Evolutionary conservation across 176 grass and related monocot species (phyloP), one percentile per base, ranked within the genome.

Genomic region (Melocanna baccifera): DNA sequence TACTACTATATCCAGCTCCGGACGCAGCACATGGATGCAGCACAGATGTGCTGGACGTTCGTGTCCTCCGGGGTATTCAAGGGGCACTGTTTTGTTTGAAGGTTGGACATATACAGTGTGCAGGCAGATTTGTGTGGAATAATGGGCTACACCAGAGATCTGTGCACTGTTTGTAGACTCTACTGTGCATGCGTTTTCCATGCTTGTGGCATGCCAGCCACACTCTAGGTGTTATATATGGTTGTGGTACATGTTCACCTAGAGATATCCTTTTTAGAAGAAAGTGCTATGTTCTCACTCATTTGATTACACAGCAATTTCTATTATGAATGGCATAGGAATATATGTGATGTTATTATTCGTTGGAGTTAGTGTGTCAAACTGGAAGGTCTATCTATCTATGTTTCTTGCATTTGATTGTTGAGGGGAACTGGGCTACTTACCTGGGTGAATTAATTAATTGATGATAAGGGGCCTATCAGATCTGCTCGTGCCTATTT

Each of bases 91-190:
- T 66, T 62, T 75, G 61, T 39, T 62, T 81, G 71, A 50, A 66
- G n/a, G 62, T 45, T 76, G 74, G 74, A 68, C 67, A 71, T 81
- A 43, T 64, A 82, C 83, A 86, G 78, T 90, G 34, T 70, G 7
- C 42, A 30, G 56, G 80, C 48, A 66, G 47, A 58, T 86, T 77
- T 78, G 39, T 76, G 62, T 45, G 43, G 46, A 84, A 72, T 56
- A 86, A 65, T 85, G 26, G n/a, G 4, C 6, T 37, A 23, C 18
- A 10, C 29, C 5, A 4, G 53, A 76, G 19, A 77, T 83, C 57
- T 51, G 37, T 55, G 14, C n/a, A 77, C 81, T 91, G 66, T 85
- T 77, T 50, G 19, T 71, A 65, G 10, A 22, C 23, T 61, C 64
- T 61, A 71, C 84, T 41, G 56, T 83, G 39, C 7, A 64, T 74